These are phyloP conservation scores for Candida vaughaniae DNA, from an alignment of 805 yeast species.

Conservation along the genomic window DNA sequence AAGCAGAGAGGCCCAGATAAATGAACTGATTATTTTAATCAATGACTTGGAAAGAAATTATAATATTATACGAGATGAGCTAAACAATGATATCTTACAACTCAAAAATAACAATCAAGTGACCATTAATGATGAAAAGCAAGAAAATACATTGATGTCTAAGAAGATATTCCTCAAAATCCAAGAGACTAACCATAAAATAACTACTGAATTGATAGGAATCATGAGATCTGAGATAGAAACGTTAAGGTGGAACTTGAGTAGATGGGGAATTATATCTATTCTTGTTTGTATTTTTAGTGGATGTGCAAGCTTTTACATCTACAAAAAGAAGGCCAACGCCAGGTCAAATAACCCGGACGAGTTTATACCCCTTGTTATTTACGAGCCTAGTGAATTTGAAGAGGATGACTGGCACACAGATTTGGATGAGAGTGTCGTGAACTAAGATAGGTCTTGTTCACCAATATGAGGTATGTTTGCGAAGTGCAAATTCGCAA, in stretches of 20 bases:
- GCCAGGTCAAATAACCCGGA: slow-evolving; percentile 12
- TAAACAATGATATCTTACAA: slow-evolving; percentile 57
- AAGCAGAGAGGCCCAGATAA: slow-evolving; percentile 67
- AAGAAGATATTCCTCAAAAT: slow-evolving; percentile 65
- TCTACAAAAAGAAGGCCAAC: slow-evolving; percentile 28
- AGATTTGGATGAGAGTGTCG: slow-evolving; percentile 43
- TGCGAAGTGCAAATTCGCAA: slow-evolving; percentile 1
- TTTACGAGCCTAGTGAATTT: slow-evolving; percentile 48
- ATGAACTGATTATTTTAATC: slow-evolving; percentile 62
- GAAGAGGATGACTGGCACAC: slow-evolving; percentile 54
- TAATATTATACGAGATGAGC: slow-evolving; percentile 71
- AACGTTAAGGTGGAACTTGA: slow-evolving; percentile 87
- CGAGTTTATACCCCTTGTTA: slow-evolving; percentile 42
- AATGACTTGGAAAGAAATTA: slow-evolving; percentile 71
- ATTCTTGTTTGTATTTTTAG: slow-evolving; percentile 64
- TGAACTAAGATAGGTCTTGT: slow-evolving; percentile 10
- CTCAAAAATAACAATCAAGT: slow-evolving; percentile 76
- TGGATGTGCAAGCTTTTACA: slow-evolving; percentile 52
- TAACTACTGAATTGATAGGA: slow-evolving; percentile 75
- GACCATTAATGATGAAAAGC: slow-evolving; percentile 81
- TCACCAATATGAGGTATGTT: too few relatives aligned
- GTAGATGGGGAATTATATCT: slow-evolving; percentile 82
- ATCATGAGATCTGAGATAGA: slow-evolving; percentile 86
- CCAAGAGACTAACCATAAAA: slow-evolving; percentile 82
- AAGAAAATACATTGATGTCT: slow-evolving; percentile 75